Evolutionary conservation across 177 flowering plant species (phyloP).

Genomic region (Vitis hybrid): DNA sequence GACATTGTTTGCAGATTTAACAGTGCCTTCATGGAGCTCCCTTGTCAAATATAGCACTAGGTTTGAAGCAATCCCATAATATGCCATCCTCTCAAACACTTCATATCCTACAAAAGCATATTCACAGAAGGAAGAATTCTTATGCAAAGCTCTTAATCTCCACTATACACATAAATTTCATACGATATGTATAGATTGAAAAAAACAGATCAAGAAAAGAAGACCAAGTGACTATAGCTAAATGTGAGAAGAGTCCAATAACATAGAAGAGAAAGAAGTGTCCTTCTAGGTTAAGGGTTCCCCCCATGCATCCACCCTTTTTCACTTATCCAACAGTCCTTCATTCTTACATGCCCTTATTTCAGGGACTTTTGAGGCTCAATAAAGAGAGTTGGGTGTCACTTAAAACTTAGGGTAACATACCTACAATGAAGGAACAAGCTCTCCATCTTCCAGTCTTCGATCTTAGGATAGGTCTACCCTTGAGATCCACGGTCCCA

Average conservation of each 20-base stretch:
- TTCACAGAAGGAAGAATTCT: neutral
- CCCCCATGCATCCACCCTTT: no score
- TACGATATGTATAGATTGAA: no score
- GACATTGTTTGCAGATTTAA: slow-evolving; percentile 43
- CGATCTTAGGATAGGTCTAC: slow-evolving; percentile 33
- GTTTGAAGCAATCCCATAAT: slow-evolving; percentile 57
- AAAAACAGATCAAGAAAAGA: no score
- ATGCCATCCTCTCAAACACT: slow-evolving; percentile 64
- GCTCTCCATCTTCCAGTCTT: slow-evolving; percentile 40
- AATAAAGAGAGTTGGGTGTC: no score
- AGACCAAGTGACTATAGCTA: neutral
- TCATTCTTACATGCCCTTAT: no score
- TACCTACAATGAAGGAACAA: slow-evolving; percentile 42
- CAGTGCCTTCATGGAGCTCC: slow-evolving; percentile 59
- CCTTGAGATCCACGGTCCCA: slow-evolving; percentile 36
- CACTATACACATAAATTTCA: no score
- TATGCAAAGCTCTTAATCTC: slow-evolving; percentile 3
- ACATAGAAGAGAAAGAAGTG: no score
- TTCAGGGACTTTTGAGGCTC: no score
- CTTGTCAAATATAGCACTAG: slow-evolving; percentile 43
- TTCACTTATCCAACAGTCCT: no score
- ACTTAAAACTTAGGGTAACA: neutral
- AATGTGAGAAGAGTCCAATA: no score
- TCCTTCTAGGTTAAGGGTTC: no score
- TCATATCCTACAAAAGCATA: slow-evolving; percentile 36